Conservation (phyloP, 2,329 filamentous ascomycete genomes). For the Fusarium oxysporum region DNA sequence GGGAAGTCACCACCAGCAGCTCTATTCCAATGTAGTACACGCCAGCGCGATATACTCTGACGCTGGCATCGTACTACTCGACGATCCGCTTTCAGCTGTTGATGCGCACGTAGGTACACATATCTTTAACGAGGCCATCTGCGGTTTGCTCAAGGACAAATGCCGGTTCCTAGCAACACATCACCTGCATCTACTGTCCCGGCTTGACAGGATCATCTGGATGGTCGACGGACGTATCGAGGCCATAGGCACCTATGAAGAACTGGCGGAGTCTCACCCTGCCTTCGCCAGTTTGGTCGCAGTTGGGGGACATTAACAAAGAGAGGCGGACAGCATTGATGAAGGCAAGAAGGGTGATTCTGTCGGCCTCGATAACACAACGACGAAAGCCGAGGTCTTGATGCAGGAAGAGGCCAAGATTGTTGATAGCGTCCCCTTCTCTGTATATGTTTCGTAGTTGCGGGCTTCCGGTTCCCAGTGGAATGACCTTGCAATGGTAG, state of each 20-base stretch:
- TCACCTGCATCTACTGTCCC: neutral
- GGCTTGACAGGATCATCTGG: neutral
- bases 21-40: neutral
- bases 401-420: slow-evolving; percentile 4
- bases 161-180: neutral
- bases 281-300: neutral
- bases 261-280: neutral
- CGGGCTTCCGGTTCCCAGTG: neutral
- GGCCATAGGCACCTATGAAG: neutral
- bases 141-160: neutral
- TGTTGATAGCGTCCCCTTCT: neutral
- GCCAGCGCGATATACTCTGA: neutral
- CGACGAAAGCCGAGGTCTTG: neutral
- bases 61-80: neutral
- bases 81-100: neutral
- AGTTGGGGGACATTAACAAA: neutral
- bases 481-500: neutral
- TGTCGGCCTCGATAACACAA: neutral
- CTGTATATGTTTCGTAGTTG: neutral
- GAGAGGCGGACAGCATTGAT: neutral
- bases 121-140: neutral
- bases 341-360: neutral
- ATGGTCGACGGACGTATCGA: neutral
- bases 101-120: neutral
- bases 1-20: neutral